Evolutionary conservation across 2,329 filamentous ascomycete species (phyloP), one percentile per base, ranked within the genome.

Genomic region (Clonostachys sp.): DNA sequence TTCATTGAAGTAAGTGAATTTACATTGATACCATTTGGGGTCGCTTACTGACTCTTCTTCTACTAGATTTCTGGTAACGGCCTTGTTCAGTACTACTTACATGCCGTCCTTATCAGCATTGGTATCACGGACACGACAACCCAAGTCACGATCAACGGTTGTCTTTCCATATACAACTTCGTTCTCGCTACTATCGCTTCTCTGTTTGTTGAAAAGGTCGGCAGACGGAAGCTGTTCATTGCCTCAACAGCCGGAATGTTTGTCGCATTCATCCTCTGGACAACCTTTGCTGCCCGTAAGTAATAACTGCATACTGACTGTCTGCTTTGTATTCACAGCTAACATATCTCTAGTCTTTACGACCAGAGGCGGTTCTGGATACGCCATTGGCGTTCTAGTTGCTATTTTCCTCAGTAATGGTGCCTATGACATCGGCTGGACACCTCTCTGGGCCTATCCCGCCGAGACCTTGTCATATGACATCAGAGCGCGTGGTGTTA

Each of bases 151-250:
- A 51, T 64, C 45, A 71, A 68, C 46, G 70, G 71, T 47, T 62
- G 72, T 50, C 64, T 71, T 50, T 70, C 62, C 24, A 63, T 72
- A 24, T 64, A 72, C 12, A 51, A 67, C 41, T 61, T 78, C 44
- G 57, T 74, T 24, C 64, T 71, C 34, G 69, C 67, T 42, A 56
- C 74, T 6, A 50, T 43, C 3, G 53, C 50, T 0, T 72, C 72
- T 17, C 61, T 74, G 49, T 61, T 73, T 16, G 66, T 73, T 45
- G 73, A 76, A 51, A 60, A 61, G 18, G 58, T 75, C 40, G 74
- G 73, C 45, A 63, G 74, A 46, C 69, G 74, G 24, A 71, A 70
- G 7, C 66, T 77, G 16, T 76, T 75, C 61, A 56, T 77, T 3
- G 53, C 49, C 51, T 62, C 69, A 6, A 69, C 70, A 39, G 66